These are phyloP conservation scores for Aquilaria yunnanensis DNA, from an alignment of 345 rosid species.

Conservation along the genomic window DNA sequence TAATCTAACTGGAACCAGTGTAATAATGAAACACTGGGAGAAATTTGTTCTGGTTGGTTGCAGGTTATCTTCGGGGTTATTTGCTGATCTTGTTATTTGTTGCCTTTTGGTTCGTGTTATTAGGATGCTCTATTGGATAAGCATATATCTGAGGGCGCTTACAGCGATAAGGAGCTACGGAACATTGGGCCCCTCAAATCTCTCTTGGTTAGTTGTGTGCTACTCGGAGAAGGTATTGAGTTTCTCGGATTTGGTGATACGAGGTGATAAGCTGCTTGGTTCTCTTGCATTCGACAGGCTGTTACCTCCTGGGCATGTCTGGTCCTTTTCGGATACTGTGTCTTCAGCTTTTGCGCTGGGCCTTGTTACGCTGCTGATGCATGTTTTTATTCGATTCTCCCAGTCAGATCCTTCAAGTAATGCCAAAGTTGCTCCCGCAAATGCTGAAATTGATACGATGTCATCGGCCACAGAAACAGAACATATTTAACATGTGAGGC, in stretches of 20 bases:
- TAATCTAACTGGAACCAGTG: too few relatives aligned
- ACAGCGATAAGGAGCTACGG: slow-evolving; percentile 54
- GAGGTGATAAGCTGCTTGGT: too few relatives aligned
- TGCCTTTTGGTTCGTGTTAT: neutral
- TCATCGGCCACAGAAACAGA: too few relatives aligned
- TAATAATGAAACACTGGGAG: too few relatives aligned
- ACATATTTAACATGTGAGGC: too few relatives aligned
- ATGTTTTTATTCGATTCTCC: slow-evolving; percentile 64
- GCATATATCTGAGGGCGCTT: slow-evolving; percentile 55
- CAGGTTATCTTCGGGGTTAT: too few relatives aligned
- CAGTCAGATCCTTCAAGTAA: slow-evolving; percentile 86
- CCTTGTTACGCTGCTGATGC: slow-evolving; percentile 69
- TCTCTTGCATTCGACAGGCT: slow-evolving; percentile 36
- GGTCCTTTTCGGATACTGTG: slow-evolving; percentile 45
- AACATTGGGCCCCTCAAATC: slow-evolving; percentile 65
- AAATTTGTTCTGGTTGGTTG: too few relatives aligned
- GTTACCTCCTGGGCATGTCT: slow-evolving; percentile 54
- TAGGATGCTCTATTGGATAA: slow-evolving; percentile 83
- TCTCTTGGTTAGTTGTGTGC: slow-evolving; percentile 43
- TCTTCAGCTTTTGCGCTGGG: slow-evolving; percentile 38
- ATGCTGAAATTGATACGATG: neutral
- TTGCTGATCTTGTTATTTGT: slow-evolving; percentile 8
- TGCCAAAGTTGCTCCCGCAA: slow-evolving; percentile 60
- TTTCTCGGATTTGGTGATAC: too few relatives aligned
- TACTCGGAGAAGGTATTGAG: too few relatives aligned